These are phyloP conservation scores for Petasospora fabianii DNA, from an alignment of 1,139 yeast species.

Conservation along the genomic window DNA sequence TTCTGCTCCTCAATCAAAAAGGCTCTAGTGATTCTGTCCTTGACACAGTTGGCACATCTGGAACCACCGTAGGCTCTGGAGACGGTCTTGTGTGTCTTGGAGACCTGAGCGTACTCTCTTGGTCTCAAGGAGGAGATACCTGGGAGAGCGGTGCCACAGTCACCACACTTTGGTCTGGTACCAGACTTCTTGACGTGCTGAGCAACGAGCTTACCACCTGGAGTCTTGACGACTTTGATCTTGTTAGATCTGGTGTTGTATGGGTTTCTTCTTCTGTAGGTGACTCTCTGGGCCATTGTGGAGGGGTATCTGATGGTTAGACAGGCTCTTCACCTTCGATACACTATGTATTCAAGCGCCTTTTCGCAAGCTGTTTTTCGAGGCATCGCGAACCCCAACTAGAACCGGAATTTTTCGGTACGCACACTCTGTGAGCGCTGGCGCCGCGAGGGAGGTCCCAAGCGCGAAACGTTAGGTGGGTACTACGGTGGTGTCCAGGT, in stretches of 20 bases:
- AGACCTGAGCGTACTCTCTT: constrained; percentile 91
- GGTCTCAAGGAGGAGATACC: constrained; percentile 97
- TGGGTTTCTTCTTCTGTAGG: constrained; percentile 80
- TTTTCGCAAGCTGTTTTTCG: constrained; percentile 2
- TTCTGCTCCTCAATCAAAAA: constrained; percentile 99
- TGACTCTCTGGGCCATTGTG: constrained; percentile 73
- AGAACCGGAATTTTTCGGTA: constrained; percentile 8
- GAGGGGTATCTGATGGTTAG: constrained; percentile 24
- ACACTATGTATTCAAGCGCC: background rate
- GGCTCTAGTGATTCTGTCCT: constrained; percentile 98
- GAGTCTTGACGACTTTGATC: constrained; percentile 99
- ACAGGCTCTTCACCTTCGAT: background rate
- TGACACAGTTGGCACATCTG: constrained; percentile 97
- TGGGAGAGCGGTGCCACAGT: constrained; percentile 87
- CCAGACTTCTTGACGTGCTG: constrained; percentile 96
- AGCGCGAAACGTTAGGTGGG: no score
- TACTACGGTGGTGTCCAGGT: constrained; percentile 13
- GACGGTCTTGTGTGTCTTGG: constrained; percentile 96
- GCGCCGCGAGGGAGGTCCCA: background rate
- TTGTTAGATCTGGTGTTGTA: constrained; percentile 99
- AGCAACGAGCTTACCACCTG: constrained; percentile 98
- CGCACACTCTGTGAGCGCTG: constrained; percentile 3
- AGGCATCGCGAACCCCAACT: constrained; percentile 3
- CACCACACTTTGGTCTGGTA: constrained; percentile 98
- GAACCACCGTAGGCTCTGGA: constrained; percentile 99